A percentile compares a stretch with the other conserved stretches of the same genome.
Evolutionary conservation across 2,329 filamentous ascomycete genomes (phyloP).

Genomic region (Capronia coronata): DNA sequence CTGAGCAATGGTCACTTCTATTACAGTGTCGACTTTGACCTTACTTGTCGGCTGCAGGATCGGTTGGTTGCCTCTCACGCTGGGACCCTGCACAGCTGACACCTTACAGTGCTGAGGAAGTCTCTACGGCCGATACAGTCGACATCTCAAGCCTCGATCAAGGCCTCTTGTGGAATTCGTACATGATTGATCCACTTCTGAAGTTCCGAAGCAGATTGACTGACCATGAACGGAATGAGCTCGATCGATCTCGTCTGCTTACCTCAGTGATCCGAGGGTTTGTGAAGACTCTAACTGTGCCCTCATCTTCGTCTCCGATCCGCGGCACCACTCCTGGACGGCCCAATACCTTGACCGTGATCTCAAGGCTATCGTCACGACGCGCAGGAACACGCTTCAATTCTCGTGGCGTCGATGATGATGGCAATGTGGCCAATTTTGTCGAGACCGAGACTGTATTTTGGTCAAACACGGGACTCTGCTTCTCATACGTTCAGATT

Average conservation of each 20-base stretch:
- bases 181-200: constrained; percentile 91
- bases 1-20: constrained; percentile 93
- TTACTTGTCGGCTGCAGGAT: constrained; percentile 88
- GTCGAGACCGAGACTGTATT: constrained; percentile 96
- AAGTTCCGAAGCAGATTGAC: constrained; percentile 79
- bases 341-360: constrained; percentile 78
- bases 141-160: constrained; percentile 90
- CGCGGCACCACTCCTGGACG: constrained; percentile 62
- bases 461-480: constrained; percentile 68
- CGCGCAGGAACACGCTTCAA: constrained; percentile 95
- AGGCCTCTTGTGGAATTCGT: constrained; percentile 94
- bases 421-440: constrained; percentile 95
- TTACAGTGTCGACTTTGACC: constrained; percentile 95
- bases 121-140: constrained; percentile 57
- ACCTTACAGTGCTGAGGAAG: constrained; percentile 59
- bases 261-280: constrained; percentile 94
- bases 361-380: constrained; percentile 83
- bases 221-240: constrained; percentile 63
- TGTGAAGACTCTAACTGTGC: constrained; percentile 78
- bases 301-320: constrained; percentile 62
- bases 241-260: constrained; percentile 82
- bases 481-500: constrained; percentile 91
- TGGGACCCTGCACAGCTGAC: constrained; percentile 18
- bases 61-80: constrained; percentile 46
- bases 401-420: constrained; percentile 92